These are phyloP conservation scores for Bonia amplexicaulis DNA, from an alignment of 176 grass and related monocot genomes.

Conservation along the genomic window DNA sequence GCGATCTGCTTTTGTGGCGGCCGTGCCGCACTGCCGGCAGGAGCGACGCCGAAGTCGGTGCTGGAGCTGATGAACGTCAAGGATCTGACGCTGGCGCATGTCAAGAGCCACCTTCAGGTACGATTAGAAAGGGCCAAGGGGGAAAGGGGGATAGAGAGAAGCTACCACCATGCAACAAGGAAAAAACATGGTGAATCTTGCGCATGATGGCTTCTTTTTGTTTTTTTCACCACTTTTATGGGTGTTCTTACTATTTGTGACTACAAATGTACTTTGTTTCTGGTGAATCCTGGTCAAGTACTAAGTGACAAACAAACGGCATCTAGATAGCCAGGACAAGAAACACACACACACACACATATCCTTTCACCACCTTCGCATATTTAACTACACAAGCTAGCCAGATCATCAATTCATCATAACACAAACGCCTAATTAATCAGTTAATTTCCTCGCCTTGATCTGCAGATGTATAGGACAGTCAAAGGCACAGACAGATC, in stretches of 20 bases:
- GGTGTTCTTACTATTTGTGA: constrained; percentile 43
- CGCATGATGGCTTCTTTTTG: constrained; percentile 30
- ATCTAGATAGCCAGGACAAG: constrained; percentile 28
- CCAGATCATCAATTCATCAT: background rate
- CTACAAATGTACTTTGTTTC: constrained; percentile 33
- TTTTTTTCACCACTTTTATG: constrained; percentile 25
- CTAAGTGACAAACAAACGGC: constrained; percentile 54
- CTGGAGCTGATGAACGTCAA: constrained; percentile 99
- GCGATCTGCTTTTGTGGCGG: background rate
- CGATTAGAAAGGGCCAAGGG: background rate
- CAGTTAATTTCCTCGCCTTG: background rate
- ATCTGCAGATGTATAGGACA: constrained; percentile 95
- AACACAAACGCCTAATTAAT: background rate
- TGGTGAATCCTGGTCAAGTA: constrained; percentile 31
- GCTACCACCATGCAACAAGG: constrained; percentile 24
- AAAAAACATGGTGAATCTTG: constrained; percentile 29
- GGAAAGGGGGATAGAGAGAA: background rate
- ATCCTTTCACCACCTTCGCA: background rate
- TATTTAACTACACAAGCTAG: background rate
- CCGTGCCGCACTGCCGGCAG: constrained; percentile 23
- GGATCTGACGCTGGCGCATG: constrained; percentile 93
- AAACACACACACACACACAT: background rate
- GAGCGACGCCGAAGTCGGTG: constrained; percentile 98
- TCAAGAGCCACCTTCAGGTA: constrained; percentile 99
- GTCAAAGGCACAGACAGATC: constrained; percentile 89